phyloP scores from a whole-genome alignment of 139 green algal genomes.

The Chlamydomonas sphaeroides region DNA sequence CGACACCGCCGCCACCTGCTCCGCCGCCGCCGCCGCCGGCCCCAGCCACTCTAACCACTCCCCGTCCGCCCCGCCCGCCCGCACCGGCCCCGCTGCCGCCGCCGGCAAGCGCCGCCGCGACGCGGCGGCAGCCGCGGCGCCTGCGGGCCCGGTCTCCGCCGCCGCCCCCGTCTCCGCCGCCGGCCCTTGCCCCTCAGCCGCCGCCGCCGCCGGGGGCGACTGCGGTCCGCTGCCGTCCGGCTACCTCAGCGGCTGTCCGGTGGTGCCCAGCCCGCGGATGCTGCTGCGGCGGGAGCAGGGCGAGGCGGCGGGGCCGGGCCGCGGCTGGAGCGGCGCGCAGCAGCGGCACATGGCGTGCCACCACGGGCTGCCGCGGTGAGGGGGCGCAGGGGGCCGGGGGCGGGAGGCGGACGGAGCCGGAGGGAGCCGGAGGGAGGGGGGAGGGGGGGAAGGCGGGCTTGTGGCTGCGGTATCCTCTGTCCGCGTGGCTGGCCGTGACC shows the following conservation, averaged over 20 bases:
- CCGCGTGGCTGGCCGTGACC: no score
- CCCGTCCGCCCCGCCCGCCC: neutral
- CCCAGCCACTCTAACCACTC: neutral
- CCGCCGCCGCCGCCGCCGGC: neutral
- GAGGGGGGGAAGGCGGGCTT: no score
- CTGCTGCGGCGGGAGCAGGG: slow-evolving; percentile 25
- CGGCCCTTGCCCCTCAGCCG: neutral
- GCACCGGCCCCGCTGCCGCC: neutral
- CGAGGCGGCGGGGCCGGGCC: neutral
- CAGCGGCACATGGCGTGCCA: slow-evolving; percentile 22
- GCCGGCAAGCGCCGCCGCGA: neutral
- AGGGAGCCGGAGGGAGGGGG: no score
- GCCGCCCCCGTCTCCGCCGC: neutral
- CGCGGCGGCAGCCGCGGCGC: neutral
- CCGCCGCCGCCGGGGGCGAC: neutral
- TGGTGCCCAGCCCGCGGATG: neutral
- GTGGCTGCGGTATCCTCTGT: no score
- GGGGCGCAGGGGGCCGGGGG: no score
- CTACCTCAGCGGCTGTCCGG: neutral
- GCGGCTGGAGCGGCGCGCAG: slow-evolving; percentile 1
- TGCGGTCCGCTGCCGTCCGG: neutral
- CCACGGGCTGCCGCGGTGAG: neutral
- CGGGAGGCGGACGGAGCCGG: no score
- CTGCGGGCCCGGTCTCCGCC: neutral
- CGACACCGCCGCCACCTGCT: neutral